phyloP scores from a whole-genome alignment of 306 rosid species.

The Rubus idaeus region DNA sequence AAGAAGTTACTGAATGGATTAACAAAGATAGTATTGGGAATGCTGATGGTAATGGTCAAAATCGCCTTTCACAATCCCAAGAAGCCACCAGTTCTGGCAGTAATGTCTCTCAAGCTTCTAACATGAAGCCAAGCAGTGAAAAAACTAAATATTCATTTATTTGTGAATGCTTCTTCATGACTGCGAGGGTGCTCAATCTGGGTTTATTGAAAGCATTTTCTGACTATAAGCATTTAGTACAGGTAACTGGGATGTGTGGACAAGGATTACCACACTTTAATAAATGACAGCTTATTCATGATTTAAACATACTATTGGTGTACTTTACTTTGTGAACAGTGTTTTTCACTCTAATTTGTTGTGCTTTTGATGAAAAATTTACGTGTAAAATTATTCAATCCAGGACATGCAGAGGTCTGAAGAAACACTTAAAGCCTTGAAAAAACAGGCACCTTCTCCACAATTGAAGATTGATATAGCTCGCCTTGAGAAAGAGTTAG shows the following conservation, averaged over 20 bases:
- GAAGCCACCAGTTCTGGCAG: slow-evolving; percentile 85
- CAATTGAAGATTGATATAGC: slow-evolving; percentile 59
- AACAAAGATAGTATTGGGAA: slow-evolving; percentile 42
- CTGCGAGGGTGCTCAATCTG: slow-evolving; percentile 91
- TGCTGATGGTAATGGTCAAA: slow-evolving; percentile 54
- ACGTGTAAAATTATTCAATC: slow-evolving; percentile 21
- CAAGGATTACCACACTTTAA: slow-evolving; percentile 16
- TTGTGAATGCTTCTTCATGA: slow-evolving; percentile 99
- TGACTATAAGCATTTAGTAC: slow-evolving; percentile 93
- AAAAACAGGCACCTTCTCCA: slow-evolving; percentile 62
- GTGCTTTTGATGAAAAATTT: slow-evolving; percentile 15
- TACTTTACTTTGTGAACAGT: slow-evolving; percentile 16
- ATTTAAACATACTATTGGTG: neutral
- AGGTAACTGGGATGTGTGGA: slow-evolving; percentile 51
- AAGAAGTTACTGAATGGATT: slow-evolving; percentile 89
- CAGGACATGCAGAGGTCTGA: slow-evolving; percentile 90
- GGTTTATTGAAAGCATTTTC: slow-evolving; percentile 95
- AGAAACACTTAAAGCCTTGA: slow-evolving; percentile 86
- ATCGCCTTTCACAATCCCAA: slow-evolving; percentile 79
- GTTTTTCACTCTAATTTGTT: slow-evolving; percentile 17
- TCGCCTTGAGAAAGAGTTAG: slow-evolving; percentile 90
- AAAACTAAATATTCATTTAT: slow-evolving; percentile 75
- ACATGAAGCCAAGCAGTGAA: slow-evolving; percentile 43
- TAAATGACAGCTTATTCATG: slow-evolving; percentile 13
- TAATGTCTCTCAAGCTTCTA: slow-evolving; percentile 45